Conservation (phyloP, 441 rosid genomes). For the Gossypium davidsonii region DNA sequence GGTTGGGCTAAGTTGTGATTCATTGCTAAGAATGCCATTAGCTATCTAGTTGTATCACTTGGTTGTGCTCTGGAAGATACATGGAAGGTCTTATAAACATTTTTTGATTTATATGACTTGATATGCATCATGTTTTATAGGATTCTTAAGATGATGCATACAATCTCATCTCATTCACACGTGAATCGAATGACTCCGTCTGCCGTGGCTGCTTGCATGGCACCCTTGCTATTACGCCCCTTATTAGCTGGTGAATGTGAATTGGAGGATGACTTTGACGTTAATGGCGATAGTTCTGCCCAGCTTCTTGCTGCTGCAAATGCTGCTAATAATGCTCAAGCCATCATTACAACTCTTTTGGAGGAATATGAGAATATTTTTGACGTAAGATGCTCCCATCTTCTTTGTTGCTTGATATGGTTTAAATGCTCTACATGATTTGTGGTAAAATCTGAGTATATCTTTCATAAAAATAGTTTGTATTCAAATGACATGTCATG, state of each 20-base stretch:
- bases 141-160: constrained; percentile 91
- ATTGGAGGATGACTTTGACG: constrained; percentile 82
- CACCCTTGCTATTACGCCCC: constrained; percentile 94
- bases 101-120: constrained; percentile 14
- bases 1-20: neutral
- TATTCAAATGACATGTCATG: neutral
- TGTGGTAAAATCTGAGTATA: neutral
- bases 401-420: constrained; percentile 10
- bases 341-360: constrained; percentile 71
- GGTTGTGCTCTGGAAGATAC: constrained; percentile 7
- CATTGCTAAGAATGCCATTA: neutral
- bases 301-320: constrained; percentile 99
- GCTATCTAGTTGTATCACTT: neutral
- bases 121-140: constrained; percentile 37
- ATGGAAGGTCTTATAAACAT: constrained; percentile 7
- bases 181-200: constrained; percentile 94
- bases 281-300: constrained; percentile 80
- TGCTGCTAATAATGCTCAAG: constrained; percentile 98
- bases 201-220: constrained; percentile 99
- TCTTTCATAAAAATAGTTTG: neutral
- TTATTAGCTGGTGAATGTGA: constrained; percentile 95
- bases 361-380: constrained; percentile 90
- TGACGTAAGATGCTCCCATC: constrained; percentile 56
- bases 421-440: constrained; percentile 11
- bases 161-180: constrained; percentile 68